Evolutionary conservation across 345 rosid genomes (phyloP), one percentile per base, ranked within the genome.

Genomic region (Salix exigua): DNA sequence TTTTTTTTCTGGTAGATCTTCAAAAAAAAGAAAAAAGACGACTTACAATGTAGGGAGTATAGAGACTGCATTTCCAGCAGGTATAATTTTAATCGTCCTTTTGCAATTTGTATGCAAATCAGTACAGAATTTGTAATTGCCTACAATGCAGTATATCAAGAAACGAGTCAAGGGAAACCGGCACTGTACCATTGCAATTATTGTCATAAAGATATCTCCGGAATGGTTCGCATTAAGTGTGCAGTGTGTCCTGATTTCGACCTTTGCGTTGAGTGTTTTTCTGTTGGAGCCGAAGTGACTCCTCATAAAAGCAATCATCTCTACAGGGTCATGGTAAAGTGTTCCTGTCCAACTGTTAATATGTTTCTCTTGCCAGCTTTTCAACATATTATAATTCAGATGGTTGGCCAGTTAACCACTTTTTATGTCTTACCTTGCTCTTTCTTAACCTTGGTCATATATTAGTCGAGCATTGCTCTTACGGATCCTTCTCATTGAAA

Each of bases 181-280:
- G 89, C 91, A 1, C 79, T 91, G 33, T 96, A 92, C 86, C 93
- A 93, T 68, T 96, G 99, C 78, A 96, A 93, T 86, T 92, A 91
- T 64, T 96, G 99, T 80, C 81, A 87, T 75, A 96, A 96, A 86
- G 96, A 96, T 80, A 68, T 96, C 13, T 88, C 97, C n/a, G 97
- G 96, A 53, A 78, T 83, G 86, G 80, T 96, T 82, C 98, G 98
- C 46, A 84, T 93, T 62, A 96, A 87, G 83, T 93, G 98, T 81
- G 98, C 94, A 37, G 71, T 88, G 44, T 96, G 99, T 76, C 81
- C 86, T 7, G 96, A 93, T 86, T 96, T 91, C 81, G 98, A 96
- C 81, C 99, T 96, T 75, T 96, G 99, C 75, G 75, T 96, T 6
- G 98, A 92, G 79, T 96, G 99, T 77, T 93, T 92, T 53, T 88